Evolutionary conservation across 345 rosid genomes (phyloP).

Genomic region (Gynandropsis gynandra): DNA sequence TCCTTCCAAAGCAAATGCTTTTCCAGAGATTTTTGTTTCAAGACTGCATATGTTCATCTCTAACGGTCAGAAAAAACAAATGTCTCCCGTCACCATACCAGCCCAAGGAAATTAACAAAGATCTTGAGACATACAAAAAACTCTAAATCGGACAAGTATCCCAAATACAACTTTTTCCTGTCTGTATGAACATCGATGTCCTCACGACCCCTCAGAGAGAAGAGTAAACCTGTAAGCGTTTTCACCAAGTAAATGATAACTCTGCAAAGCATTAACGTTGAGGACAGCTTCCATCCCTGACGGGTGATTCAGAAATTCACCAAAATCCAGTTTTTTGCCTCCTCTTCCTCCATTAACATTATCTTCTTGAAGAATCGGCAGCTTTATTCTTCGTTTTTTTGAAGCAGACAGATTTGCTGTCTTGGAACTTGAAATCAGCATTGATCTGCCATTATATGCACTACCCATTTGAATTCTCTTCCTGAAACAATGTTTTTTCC

Average conservation of each 20-base stretch:
- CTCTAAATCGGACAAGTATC: slow-evolving; percentile 7
- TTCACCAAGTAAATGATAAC: slow-evolving; percentile 41
- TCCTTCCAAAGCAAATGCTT: background rate
- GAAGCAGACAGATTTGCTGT: slow-evolving; percentile 61
- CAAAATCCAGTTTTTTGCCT: slow-evolving; percentile 33
- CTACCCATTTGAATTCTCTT: slow-evolving; percentile 11
- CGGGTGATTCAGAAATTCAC: slow-evolving; percentile 59
- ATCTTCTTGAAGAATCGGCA: slow-evolving; percentile 33
- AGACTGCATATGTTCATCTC: background rate
- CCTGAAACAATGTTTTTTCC: slow-evolving; percentile 17
- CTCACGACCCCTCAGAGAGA: background rate
- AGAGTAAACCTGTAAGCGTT: slow-evolving; percentile 54
- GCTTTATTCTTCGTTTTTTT: slow-evolving; percentile 43
- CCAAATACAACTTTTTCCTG: background rate
- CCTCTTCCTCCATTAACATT: slow-evolving; percentile 12
- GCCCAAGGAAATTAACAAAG: background rate
- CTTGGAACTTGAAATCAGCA: slow-evolving; percentile 32
- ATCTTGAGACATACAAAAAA: slow-evolving; percentile 2
- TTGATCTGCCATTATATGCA: background rate
- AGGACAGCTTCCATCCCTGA: slow-evolving; percentile 62
- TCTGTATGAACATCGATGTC: background rate
- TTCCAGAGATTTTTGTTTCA: background rate
- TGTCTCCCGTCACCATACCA: too few relatives aligned
- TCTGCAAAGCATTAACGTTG: slow-evolving; percentile 55
- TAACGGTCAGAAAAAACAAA: too few relatives aligned